Percentiles rank a stretch among this genome's conserved stretches.
phyloP scores from a whole-genome alignment of 202 grass and related monocot species.

The Panicum hallii region DNA sequence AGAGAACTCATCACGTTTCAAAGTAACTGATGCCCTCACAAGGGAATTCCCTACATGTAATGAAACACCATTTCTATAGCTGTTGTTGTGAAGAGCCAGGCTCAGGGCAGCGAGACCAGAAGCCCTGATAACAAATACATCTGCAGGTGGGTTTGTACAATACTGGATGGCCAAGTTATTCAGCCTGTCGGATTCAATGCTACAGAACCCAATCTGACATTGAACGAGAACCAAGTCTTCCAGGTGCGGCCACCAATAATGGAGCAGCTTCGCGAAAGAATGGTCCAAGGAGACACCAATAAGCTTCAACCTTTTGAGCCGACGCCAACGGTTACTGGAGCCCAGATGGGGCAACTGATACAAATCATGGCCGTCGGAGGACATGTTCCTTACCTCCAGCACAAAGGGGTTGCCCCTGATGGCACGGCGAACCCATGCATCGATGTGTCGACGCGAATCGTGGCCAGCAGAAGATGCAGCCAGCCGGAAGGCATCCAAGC shows the following conservation, averaged over 20 bases:
- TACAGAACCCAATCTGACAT: accelerated
- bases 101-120: not conserved
- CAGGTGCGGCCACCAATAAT: not conserved
- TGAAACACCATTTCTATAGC: not conserved
- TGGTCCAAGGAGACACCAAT: not conserved
- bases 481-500: not conserved
- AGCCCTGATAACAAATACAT: not conserved
- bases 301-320: not conserved
- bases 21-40: not conserved
- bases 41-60: not conserved
- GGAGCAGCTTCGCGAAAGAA: not conserved
- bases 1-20: not conserved
- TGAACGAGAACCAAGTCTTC: not conserved
- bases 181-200: not conserved
- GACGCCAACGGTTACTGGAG: not conserved
- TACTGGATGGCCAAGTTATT: not conserved
- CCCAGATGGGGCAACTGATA: not conserved
- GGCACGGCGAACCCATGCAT: not conserved
- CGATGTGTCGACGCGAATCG: not conserved
- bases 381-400: not conserved
- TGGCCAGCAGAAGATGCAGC: not conserved
- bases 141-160: not conserved
- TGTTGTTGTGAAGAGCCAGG: not conserved
- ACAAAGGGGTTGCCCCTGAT: not conserved
- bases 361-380: not conserved